Evolutionary conservation across 2,329 filamentous ascomycete genomes (phyloP).

Genomic region (Aspergillus ochraceoroseus): DNA sequence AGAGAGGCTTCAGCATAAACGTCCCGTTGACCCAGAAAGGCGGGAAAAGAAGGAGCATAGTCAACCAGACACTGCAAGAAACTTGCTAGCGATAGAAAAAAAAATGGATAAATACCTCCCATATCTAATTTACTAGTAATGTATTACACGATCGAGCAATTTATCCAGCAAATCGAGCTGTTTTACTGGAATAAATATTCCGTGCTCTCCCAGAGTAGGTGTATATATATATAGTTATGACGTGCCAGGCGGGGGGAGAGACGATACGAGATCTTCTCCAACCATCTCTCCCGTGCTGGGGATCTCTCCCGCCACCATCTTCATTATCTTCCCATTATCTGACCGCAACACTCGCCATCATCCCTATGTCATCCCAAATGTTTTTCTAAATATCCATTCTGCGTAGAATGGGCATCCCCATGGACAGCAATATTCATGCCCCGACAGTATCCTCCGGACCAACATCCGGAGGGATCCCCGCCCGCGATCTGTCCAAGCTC

Average conservation of each 20-base stretch:
- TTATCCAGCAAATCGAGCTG: too few relatives aligned
- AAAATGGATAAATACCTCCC: too few relatives aligned
- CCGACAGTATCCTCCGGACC: slow-evolving; percentile 75
- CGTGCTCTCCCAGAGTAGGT: too few relatives aligned
- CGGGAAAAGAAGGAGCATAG: too few relatives aligned
- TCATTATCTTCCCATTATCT: slow-evolving; percentile 2
- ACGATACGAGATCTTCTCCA: neutral
- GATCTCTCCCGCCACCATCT: slow-evolving; percentile 6
- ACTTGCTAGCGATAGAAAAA: too few relatives aligned
- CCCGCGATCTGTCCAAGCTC: slow-evolving; percentile 61
- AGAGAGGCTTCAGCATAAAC: too few relatives aligned
- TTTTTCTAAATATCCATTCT: slow-evolving; percentile 14
- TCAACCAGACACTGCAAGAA: too few relatives aligned
- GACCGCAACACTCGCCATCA: neutral
- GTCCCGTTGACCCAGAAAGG: too few relatives aligned
- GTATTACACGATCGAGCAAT: too few relatives aligned
- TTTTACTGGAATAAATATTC: too few relatives aligned
- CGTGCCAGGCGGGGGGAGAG: neutral
- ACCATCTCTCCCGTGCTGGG: too few relatives aligned
- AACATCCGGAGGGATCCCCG: slow-evolving; percentile 53
- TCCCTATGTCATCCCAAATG: slow-evolving; percentile 7
- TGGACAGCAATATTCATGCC: slow-evolving; percentile 62
- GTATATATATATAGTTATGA: neutral
- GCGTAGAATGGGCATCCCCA: slow-evolving; percentile 52
- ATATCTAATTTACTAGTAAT: too few relatives aligned